Evolutionary conservation across 129 eudicot genomes (phyloP).

Genomic region (Arctium lappa): DNA sequence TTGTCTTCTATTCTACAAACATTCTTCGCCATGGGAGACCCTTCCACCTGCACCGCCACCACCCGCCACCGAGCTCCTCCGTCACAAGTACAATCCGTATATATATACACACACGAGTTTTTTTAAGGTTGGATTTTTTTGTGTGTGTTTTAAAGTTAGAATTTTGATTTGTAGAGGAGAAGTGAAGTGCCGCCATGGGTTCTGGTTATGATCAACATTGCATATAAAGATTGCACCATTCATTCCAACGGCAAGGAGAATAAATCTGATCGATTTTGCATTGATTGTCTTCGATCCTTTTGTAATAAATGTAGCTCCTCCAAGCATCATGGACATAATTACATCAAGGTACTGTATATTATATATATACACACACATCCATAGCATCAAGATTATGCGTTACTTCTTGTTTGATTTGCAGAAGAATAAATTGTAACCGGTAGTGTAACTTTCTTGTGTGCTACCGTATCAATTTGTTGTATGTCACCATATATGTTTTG

Average conservation of each 20-base stretch:
- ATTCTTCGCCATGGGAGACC: constrained; percentile 8
- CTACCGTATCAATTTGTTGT: too few species aligned
- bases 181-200: constrained; percentile 40
- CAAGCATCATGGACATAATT: constrained; percentile 35
- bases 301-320: constrained; percentile 39
- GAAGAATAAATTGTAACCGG: too few species aligned
- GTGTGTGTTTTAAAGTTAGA: not conserved
- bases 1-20: not conserved
- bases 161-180: constrained; percentile 17
- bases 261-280: constrained; percentile 48
- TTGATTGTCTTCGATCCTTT: constrained; percentile 32
- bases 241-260: constrained; percentile 22
- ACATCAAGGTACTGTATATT: constrained; percentile 39
- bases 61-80: constrained; percentile 2
- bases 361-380: not conserved
- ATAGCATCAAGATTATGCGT: not conserved
- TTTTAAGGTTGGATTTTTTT: constrained; percentile 6
- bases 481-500: too few species aligned
- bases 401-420: not conserved
- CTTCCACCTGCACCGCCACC: not conserved
- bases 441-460: too few species aligned
- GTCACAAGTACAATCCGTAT: not conserved
- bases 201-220: constrained; percentile 25
- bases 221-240: constrained; percentile 26
- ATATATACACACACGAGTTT: not conserved